These are phyloP conservation scores for Corchorus olitorius DNA, from an alignment of 345 rosid genomes.

Conservation along the genomic window DNA sequence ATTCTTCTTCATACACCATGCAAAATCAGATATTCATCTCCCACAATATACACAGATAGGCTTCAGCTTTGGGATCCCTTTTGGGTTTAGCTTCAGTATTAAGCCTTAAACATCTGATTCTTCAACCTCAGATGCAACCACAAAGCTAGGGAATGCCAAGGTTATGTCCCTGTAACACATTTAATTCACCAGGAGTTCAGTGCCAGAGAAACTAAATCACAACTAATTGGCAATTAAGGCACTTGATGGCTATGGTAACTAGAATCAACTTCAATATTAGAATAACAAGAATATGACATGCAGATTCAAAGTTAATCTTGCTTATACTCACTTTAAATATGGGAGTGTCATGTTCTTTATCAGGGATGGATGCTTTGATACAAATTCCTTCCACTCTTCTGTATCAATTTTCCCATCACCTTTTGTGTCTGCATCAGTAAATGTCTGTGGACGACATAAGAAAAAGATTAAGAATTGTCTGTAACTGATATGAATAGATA, in stretches of 20 bases:
- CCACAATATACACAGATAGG: not conserved
- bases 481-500: not conserved
- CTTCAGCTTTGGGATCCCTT: no score
- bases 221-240: no score
- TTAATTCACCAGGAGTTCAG: no score
- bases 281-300: not conserved
- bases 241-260: no score
- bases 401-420: conserved; percentile 79
- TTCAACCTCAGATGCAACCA: conserved; percentile 57
- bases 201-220: no score
- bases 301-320: not conserved
- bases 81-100: not conserved
- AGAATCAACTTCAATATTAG: no score
- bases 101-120: conserved; percentile 51
- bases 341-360: conserved; percentile 96
- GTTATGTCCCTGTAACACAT: conserved; percentile 68
- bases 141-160: conserved; percentile 77
- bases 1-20: not conserved
- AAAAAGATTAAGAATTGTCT: conserved; percentile 1
- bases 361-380: conserved; percentile 70
- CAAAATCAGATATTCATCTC: not conserved
- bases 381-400: conserved; percentile 90
- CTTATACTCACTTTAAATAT: conserved; percentile 62
- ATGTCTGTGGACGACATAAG: conserved; percentile 48
- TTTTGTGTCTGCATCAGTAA: conserved; percentile 62